Evolutionary conservation across 106 monocot genomes (phyloP).

Genomic region (Dactylorhiza incarnata): DNA sequence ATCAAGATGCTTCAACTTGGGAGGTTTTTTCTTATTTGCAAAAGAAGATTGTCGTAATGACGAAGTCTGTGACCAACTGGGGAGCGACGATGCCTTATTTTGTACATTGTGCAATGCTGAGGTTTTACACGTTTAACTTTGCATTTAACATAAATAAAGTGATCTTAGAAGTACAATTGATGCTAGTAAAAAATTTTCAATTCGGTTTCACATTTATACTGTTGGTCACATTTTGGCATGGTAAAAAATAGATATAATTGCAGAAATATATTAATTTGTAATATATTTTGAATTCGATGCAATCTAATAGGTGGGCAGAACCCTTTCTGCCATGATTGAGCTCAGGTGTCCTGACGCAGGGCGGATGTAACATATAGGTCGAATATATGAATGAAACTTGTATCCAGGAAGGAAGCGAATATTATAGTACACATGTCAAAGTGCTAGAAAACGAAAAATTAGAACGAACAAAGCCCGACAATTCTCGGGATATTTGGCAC

Average conservation of each 20-base stretch:
- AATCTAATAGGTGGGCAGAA: not conserved
- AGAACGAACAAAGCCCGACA: no score
- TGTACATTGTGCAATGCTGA: conserved; percentile 98
- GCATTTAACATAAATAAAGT: not conserved
- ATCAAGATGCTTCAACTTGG: conserved; percentile 31
- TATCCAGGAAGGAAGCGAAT: no score
- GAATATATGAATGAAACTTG: no score
- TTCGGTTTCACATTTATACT: not conserved
- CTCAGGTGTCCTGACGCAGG: not conserved
- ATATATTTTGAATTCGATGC: not conserved
- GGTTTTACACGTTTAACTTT: conserved; percentile 34
- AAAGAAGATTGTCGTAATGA: conserved; percentile 89
- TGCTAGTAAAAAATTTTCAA: not conserved
- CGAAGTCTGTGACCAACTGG: conserved; percentile 36
- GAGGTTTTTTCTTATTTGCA: conserved; percentile 69
- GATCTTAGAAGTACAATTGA: not conserved
- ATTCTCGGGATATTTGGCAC: no score
- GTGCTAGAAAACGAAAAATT: no score
- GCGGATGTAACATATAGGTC: no score
- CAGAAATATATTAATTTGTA: not conserved
- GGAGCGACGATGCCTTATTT: conserved; percentile 86
- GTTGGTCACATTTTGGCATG: not conserved
- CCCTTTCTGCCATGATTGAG: not conserved
- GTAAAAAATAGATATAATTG: not conserved
- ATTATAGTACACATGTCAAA: no score